Conservation (phyloP, 2,329 filamentous ascomycete species). For the Fusarium sp. region DNA sequence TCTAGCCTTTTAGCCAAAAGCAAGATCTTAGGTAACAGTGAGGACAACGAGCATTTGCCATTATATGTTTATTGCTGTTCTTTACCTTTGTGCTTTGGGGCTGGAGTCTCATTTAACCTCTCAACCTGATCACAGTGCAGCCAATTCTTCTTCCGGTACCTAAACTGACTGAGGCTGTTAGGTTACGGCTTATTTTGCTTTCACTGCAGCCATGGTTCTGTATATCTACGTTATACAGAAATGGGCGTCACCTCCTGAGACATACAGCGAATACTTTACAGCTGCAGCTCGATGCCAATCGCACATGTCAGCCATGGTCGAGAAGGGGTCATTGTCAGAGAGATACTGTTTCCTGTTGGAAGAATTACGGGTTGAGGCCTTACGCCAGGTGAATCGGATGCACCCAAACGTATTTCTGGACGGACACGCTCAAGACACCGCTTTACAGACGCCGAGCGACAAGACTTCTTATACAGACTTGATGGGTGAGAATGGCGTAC, state of each 20-base stretch:
- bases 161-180: not conserved
- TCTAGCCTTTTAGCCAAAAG: too few species aligned
- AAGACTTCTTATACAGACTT: conserved; percentile 36
- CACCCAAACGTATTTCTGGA: conserved; percentile 26
- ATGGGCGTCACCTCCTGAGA: conserved; percentile 31
- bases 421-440: conserved; percentile 1
- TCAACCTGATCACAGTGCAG: too few species aligned
- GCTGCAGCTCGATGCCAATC: conserved; percentile 35
- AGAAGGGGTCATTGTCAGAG: conserved; percentile 36
- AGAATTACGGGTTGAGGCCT: conserved; percentile 34
- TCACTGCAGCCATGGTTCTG: conserved; percentile 38
- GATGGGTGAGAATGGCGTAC: conserved; percentile 18
- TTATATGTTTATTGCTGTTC: too few species aligned
- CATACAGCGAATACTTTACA: conserved; percentile 29
- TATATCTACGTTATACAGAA: conserved; percentile 42
- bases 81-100: too few species aligned
- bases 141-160: too few species aligned
- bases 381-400: conserved; percentile 34
- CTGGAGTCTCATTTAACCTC: too few species aligned
- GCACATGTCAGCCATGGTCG: conserved; percentile 36
- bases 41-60: too few species aligned
- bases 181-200: conserved; percentile 41
- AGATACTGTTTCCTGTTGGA: conserved; percentile 38
- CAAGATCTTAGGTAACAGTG: too few species aligned
- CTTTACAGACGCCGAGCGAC: conserved; percentile 30